phyloP scores from a whole-genome alignment of 192 early-diverging fungal species.

The Dissophora ornata region DNA sequence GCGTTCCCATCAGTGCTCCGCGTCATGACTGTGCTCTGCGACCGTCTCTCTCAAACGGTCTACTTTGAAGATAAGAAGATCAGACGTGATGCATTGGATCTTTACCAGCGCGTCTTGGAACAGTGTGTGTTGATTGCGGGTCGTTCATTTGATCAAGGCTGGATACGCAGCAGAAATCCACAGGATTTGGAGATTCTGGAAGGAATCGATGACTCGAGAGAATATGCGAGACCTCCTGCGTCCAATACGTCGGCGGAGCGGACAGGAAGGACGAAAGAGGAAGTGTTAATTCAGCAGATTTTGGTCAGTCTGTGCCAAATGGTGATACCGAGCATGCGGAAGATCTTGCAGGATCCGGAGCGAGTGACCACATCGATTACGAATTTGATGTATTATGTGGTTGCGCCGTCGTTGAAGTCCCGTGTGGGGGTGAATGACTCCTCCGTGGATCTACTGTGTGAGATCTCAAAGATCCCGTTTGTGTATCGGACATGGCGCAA shows the following conservation, averaged over 20 bases:
- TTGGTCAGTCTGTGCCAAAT: conserved; percentile 59
- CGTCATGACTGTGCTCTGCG: conserved; percentile 65
- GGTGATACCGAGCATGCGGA: conserved; percentile 76
- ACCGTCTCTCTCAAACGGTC: conserved; percentile 58
- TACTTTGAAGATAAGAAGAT: conserved; percentile 73
- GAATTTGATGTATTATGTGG: conserved; percentile 87
- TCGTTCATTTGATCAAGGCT: conserved; percentile 79
- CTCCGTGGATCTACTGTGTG: conserved; percentile 67
- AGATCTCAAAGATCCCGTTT: conserved; percentile 71
- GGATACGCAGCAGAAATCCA: conserved; percentile 63
- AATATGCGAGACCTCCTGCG: conserved; percentile 36
- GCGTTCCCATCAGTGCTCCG: conserved; percentile 70
- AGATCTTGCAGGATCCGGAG: conserved; percentile 81
- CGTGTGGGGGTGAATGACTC: conserved; percentile 54
- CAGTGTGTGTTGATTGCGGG: conserved; percentile 82
- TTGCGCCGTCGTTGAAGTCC: conserved; percentile 74
- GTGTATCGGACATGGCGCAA: conserved; percentile 76
- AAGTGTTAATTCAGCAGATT: conserved; percentile 71
- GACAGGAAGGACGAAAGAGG: conserved; percentile 71
- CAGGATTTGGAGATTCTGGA: conserved; percentile 56
- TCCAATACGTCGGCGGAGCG: conserved; percentile 45
- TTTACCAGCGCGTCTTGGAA: conserved; percentile 72
- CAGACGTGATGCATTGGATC: conserved; percentile 66
- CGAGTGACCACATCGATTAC: conserved; percentile 68
- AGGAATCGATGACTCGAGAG: conserved; percentile 44